phyloP scores from a whole-genome alignment of 2,329 filamentous ascomycete species.

The Zymoseptoria brevis region DNA sequence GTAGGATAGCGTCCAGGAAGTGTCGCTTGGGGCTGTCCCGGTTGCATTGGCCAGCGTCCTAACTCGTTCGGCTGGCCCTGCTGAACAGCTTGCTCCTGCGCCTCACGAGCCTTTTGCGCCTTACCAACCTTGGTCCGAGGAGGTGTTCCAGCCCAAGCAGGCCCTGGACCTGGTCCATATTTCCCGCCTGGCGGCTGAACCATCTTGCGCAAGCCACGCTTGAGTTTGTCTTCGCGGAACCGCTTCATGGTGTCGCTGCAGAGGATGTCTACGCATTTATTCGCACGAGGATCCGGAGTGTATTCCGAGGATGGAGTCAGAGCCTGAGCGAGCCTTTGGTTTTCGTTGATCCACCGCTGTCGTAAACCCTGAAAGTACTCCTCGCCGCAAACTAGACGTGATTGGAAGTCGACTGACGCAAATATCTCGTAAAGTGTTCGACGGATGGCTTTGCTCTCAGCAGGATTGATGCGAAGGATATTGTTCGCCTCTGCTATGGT shows the following conservation, averaged over 20 bases:
- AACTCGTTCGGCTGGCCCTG: not conserved
- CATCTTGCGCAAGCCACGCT: slow-evolving; percentile 22
- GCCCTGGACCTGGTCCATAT: slow-evolving; percentile 37
- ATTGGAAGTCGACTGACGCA: slow-evolving; percentile 58
- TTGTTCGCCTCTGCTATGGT: slow-evolving; percentile 69
- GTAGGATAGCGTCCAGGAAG: not conserved
- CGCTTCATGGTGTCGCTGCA: slow-evolving; percentile 73
- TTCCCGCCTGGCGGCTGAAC: slow-evolving; percentile 6
- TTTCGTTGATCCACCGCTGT: slow-evolving; percentile 50
- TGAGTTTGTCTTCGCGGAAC: slow-evolving; percentile 58
- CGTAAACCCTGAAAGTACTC: slow-evolving; percentile 66
- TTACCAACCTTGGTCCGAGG: slow-evolving; percentile 8
- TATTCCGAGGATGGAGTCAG: slow-evolving; percentile 8
- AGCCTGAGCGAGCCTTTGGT: slow-evolving; percentile 15
- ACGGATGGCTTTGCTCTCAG: slow-evolving; percentile 58
- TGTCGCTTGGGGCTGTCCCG: not conserved
- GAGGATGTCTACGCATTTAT: slow-evolving; percentile 61
- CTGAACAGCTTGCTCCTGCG: not conserved
- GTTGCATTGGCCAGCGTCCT: slow-evolving; percentile 11
- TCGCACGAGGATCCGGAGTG: slow-evolving; percentile 36
- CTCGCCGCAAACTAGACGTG: slow-evolving; percentile 63
- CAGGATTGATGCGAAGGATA: slow-evolving; percentile 59
- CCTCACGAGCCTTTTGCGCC: slow-evolving; percentile 3
- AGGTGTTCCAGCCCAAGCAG: slow-evolving; percentile 24
- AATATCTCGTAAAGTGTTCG: slow-evolving; percentile 59